Evolutionary conservation across 345 rosid genomes (phyloP).

Genomic region (Populus davidiana): DNA sequence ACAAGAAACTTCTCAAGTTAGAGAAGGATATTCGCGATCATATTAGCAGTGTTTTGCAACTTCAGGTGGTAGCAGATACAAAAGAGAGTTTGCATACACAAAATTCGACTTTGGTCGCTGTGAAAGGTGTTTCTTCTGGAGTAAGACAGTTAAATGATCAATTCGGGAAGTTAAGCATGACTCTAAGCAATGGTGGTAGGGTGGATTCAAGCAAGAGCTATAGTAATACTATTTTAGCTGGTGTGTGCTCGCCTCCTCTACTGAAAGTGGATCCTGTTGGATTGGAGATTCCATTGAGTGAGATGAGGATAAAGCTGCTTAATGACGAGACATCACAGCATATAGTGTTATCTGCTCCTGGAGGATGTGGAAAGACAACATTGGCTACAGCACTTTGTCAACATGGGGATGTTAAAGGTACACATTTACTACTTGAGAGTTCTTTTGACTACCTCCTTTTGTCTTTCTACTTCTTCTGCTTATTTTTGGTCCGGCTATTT

Average conservation of each 20-base stretch:
- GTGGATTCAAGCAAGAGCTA: slow-evolving; percentile 1
- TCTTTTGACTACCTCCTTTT: background rate
- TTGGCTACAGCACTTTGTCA: slow-evolving; percentile 25
- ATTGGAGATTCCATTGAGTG: slow-evolving; percentile 21
- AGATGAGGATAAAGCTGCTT: slow-evolving; percentile 15
- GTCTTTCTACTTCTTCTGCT: background rate
- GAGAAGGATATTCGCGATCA: background rate
- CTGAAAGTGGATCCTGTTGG: slow-evolving; percentile 22
- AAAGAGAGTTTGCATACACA: slow-evolving; percentile 11
- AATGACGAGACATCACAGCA: background rate
- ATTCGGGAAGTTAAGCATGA: background rate
- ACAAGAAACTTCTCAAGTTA: slow-evolving; percentile 16
- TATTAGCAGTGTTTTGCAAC: background rate
- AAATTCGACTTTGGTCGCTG: too few relatives aligned
- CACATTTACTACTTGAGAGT: background rate
- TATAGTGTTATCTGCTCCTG: slow-evolving; percentile 26
- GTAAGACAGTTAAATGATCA: background rate
- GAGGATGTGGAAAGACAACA: slow-evolving; percentile 33
- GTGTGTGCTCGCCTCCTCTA: slow-evolving; percentile 19
- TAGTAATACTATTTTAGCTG: background rate
- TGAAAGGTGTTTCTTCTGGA: too few relatives aligned
- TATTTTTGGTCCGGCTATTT: background rate
- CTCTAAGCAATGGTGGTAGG: background rate
- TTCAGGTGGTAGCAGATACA: background rate
- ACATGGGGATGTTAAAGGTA: slow-evolving; percentile 16